Percentiles rank a stretch among this genome's conserved stretches.
These are phyloP conservation scores for Bryum argenteum DNA, from an alignment of 225 moss, liverwort and hornwort genomes.

Conservation along the genomic window DNA sequence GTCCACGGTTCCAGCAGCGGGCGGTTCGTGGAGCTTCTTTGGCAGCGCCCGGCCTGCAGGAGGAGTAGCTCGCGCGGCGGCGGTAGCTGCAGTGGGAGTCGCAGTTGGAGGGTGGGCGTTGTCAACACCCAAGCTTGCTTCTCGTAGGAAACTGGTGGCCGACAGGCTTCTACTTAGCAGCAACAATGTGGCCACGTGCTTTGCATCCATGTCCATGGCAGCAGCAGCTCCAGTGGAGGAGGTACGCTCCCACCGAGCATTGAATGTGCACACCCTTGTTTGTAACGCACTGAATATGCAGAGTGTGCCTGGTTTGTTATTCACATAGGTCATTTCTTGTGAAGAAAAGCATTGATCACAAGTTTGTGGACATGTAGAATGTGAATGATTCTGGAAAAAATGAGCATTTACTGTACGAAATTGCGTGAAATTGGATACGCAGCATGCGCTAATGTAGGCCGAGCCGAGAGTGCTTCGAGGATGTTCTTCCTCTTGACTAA, in stretches of 20 bases:
- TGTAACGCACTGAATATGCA: neutral
- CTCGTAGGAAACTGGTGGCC: slow-evolving; percentile 24
- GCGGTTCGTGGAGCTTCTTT: slow-evolving; percentile 25
- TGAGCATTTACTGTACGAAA: neutral
- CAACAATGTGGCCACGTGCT: slow-evolving; percentile 19
- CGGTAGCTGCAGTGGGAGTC: slow-evolving; percentile 28
- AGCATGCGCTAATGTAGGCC: too few species aligned
- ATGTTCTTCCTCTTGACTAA: neutral
- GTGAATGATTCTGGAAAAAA: neutral
- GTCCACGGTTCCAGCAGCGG: slow-evolving; percentile 41
- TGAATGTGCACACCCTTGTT: neutral
- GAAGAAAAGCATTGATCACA: neutral
- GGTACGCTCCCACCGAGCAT: slow-evolving; percentile 16
- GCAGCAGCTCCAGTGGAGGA: slow-evolving; percentile 29
- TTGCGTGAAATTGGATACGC: neutral
- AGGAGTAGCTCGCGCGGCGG: slow-evolving; percentile 28
- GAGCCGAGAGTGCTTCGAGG: too few species aligned
- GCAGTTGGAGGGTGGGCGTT: slow-evolving; percentile 37
- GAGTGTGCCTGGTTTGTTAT: too few species aligned
- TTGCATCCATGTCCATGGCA: slow-evolving; percentile 43
- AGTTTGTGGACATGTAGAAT: too few species aligned
- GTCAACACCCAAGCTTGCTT: slow-evolving; percentile 39
- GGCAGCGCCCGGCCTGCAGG: neutral
- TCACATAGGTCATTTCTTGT: too few species aligned
- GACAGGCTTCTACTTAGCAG: slow-evolving; percentile 29